A percentile compares a stretch with the other conserved stretches of the same genome.
Conservation (phyloP, 1,284 basidiomycete species). For the Cutaneotrichosporon cavernicola region DNA sequence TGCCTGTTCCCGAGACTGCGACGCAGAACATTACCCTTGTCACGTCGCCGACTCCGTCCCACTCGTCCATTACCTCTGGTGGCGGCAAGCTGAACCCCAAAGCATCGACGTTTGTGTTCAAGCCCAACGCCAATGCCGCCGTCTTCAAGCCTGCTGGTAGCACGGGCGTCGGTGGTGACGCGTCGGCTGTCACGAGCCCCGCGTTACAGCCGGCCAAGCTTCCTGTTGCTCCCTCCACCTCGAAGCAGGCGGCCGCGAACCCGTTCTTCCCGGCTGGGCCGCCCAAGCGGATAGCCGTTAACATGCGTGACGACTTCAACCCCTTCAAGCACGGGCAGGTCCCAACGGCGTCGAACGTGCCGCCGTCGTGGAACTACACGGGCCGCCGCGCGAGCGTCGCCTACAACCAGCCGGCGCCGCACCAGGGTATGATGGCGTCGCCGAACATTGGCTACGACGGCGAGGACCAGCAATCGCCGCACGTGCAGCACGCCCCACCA, state of each 20-base stretch:
- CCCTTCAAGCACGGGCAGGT: conserved; percentile 70
- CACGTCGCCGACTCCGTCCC: conserved; percentile 56
- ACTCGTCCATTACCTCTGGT: conserved; percentile 31
- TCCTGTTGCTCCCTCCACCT: conserved; percentile 30
- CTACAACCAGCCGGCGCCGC: conserved; percentile 39
- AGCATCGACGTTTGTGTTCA: conserved; percentile 66
- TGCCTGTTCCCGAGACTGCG: conserved; percentile 45
- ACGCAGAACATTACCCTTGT: conserved; percentile 36
- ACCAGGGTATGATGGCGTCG: conserved; percentile 19
- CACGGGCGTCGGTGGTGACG: conserved; percentile 6
- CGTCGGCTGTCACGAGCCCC: conserved; percentile 13
- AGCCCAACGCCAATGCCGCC: conserved; percentile 58
- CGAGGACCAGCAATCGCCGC: conserved; percentile 24
- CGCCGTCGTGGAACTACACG: conserved; percentile 77
- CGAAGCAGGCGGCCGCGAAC: conserved; percentile 58
- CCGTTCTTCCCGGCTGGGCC: conserved; percentile 81
- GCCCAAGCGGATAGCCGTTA: conserved; percentile 71
- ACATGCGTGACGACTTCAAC: conserved; percentile 91
- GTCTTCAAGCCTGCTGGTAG: conserved; percentile 49
- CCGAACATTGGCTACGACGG: conserved; percentile 8
- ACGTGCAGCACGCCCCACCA: conserved; percentile 24
- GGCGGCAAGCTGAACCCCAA: conserved; percentile 69
- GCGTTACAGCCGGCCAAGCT: conserved; percentile 9
- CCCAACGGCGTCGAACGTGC: conserved; percentile 68
- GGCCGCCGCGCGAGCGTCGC: conserved; percentile 80